Base-by-base conservation (phyloP, 2,329 filamentous ascomycete species). In the Trichophyton simii region DNA sequence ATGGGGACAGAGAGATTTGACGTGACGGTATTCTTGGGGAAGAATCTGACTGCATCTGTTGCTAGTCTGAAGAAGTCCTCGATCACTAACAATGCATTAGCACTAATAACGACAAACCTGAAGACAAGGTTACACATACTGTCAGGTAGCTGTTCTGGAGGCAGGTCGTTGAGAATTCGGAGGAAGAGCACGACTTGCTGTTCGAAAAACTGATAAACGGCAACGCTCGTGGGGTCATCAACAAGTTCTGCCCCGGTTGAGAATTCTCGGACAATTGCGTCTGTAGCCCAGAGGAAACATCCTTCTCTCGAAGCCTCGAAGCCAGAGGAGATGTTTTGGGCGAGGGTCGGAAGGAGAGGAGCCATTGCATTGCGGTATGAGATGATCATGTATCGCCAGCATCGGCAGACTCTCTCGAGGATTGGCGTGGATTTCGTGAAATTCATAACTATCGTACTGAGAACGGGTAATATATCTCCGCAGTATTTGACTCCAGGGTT, bases 211-310 rank as follows among this genome's bases (percentile, higher is more conserved):
- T 84, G 83, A 76, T 95, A 99, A 61, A 99, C 95, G 65, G 88
- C 88, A 60, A 90, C 85, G 15, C 88, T 89, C 4, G 90, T 95
- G n/a, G 82, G 79, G 58, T 86, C 82, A 60, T 92, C 87, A 20
- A 97, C 88, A 63, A 88, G 84, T 67, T 96, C 91, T 48, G 88
- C 84, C 48, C 92, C 91, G 68, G 95, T 89, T 0, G 90, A 94
- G 71, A 97, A 99, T 73, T 99, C 94, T 63, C 94, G 87, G 34
- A 99, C 82, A 65, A 99, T 95, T 7, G 92, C 90, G 66, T 91
- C 89, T 1, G 92, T 96, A 0, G 94, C 92, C 94, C 94, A 99
- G n/a, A 99, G 80, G 80, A 99, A 99, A 72, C 92, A 96, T 11
- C 94, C 94, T 75, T 99, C 92, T 63, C 86, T 84, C 9, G 92